Evolutionary conservation across 1,284 basidiomycete species (phyloP), one percentile per base, ranked within the genome.

Genomic region (Ustilago vetiveriae): DNA sequence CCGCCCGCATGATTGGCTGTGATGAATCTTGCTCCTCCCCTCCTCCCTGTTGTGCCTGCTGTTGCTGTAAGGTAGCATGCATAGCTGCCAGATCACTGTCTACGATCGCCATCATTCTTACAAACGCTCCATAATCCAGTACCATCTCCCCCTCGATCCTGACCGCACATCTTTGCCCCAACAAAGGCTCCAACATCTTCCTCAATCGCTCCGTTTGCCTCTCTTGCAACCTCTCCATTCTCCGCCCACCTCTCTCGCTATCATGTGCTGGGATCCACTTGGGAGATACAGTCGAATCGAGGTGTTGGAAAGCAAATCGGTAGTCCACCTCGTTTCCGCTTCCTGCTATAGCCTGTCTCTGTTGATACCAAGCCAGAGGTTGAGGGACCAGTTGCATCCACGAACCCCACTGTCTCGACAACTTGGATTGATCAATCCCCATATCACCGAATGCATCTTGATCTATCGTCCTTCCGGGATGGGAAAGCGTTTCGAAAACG

Each of bases 101-200:
- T 22, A 84, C 84, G 14, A 63, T 77, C n/a, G 90, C 87, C 81
- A 95, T 90, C 52, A 83, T 74, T 53, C 88, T 85, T 37, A 93
- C 83, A 81, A 86, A 87, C 23, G 92, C 89, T 63, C 88, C 84
- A 78, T 91, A 90, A 45, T 94, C 90, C 4, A 27, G n/a, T n/a
- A n/a, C n/a, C n/a, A n/a, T n/a, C n/a, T n/a, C n/a, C n/a, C n/a
- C n/a, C n/a, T n/a, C n/a, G n/a, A n/a, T n/a, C n/a, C n/a, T n/a
- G n/a, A n/a, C n/a, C n/a, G n/a, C n/a, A n/a, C 45, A 13, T 21
- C 29, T 37, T 16, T 23, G 32, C 11, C 23, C 27, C 7, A 56
- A 85, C 81, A 44, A 82, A 62, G 10, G 81, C 66, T 10, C 75
- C 83, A 81, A 40, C 86, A 82, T 78, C 51, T 84, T 84, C 46